A percentile compares a stretch with the other conserved stretches of the same genome.
These are phyloP conservation scores for Biscutella laevigata DNA, from an alignment of 441 rosid genomes.

Conservation along the genomic window DNA sequence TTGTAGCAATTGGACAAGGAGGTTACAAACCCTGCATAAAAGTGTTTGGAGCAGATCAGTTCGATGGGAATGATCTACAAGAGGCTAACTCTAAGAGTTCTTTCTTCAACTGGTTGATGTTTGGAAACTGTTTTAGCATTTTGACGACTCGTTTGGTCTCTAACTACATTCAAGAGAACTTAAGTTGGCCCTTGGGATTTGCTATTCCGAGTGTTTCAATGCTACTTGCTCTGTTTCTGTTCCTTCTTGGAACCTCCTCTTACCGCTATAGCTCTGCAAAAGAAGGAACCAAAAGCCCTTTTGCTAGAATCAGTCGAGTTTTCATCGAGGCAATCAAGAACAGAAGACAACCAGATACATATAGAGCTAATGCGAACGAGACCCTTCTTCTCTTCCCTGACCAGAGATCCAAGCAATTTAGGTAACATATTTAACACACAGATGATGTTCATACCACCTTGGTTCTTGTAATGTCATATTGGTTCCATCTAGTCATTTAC, in stretches of 20 bases:
- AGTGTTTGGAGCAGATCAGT: constrained; percentile 60
- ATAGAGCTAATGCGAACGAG: constrained; percentile 25
- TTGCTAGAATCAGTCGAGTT: constrained; percentile 33
- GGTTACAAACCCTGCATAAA: constrained; percentile 44
- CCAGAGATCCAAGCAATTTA: constrained; percentile 30
- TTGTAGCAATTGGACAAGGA: constrained; percentile 42
- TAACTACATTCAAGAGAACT: constrained; percentile 40
- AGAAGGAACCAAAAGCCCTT: constrained; percentile 14
- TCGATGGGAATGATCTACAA: constrained; percentile 29
- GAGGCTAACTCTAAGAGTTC: constrained; percentile 41
- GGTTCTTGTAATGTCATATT: no score
- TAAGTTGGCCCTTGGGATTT: constrained; percentile 46
- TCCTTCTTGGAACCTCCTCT: constrained; percentile 34
- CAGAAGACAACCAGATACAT: constrained; percentile 20
- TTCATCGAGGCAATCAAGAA: constrained; percentile 33
- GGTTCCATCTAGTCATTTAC: not conserved
- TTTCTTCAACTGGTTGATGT: constrained; percentile 52
- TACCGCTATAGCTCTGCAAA: constrained; percentile 23
- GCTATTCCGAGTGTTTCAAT: constrained; percentile 36
- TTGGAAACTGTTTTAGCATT: constrained; percentile 29
- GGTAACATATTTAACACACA: constrained; percentile 24
- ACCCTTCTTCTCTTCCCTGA: constrained; percentile 21
- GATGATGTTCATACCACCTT: not conserved
- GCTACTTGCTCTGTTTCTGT: constrained; percentile 30
- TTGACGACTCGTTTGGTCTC: constrained; percentile 15